These are phyloP conservation scores for Basipetospora chlamydospora DNA, from an alignment of 2,329 filamentous ascomycete species.

Conservation along the genomic window DNA sequence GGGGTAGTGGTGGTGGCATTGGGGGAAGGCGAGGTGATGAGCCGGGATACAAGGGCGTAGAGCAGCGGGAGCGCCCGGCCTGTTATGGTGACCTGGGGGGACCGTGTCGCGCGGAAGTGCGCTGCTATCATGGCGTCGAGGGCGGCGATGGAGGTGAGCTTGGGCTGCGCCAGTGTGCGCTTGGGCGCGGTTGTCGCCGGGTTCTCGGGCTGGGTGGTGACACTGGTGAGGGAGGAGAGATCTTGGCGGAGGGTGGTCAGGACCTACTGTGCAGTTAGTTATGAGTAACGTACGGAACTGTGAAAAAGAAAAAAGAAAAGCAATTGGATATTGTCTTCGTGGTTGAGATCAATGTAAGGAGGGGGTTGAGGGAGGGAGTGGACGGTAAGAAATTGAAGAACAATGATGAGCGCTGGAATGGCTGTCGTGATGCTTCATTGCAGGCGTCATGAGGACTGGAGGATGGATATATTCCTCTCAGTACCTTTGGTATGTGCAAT, in stretches of 20 bases:
- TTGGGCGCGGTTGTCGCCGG: slow-evolving; percentile 6
- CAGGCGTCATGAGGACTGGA: not conserved
- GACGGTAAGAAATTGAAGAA: not conserved
- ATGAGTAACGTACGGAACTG: not conserved
- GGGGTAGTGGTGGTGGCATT: no score
- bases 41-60: slow-evolving; percentile 37
- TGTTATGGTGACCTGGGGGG: slow-evolving; percentile 31
- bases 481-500: no score
- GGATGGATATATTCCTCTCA: no score
- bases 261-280: slow-evolving; percentile 10
- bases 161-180: slow-evolving; percentile 10
- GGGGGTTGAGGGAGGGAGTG: not conserved
- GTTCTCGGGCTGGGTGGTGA: slow-evolving; percentile 9
- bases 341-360: slow-evolving; percentile 11
- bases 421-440: not conserved
- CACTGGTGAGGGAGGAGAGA: slow-evolving; percentile 7
- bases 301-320: not conserved
- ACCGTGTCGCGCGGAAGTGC: slow-evolving; percentile 33
- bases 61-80: slow-evolving; percentile 40
- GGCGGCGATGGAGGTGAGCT: slow-evolving; percentile 24
- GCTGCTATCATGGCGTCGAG: slow-evolving; percentile 31
- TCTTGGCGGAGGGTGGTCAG: slow-evolving; percentile 14
- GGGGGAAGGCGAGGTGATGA: no score
- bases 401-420: not conserved
- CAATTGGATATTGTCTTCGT: not conserved